phyloP scores from a whole-genome alignment of 2,329 filamentous ascomycete species.

The Claviceps sp. region DNA sequence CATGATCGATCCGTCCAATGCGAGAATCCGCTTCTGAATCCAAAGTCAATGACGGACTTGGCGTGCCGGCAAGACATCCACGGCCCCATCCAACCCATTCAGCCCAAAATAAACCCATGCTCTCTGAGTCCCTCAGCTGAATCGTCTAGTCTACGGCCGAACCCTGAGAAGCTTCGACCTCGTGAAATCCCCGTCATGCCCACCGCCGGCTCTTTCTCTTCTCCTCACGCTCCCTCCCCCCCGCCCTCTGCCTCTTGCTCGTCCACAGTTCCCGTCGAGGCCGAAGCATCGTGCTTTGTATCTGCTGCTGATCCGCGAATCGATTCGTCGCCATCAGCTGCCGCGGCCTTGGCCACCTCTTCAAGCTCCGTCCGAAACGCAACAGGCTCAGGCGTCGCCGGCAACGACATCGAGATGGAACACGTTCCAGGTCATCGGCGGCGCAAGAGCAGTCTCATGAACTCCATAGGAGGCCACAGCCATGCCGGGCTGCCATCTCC shows the following conservation, averaged over 20 bases:
- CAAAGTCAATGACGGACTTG: background rate
- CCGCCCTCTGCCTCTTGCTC: background rate
- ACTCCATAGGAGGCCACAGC: conserved; percentile 16
- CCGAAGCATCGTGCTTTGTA: background rate
- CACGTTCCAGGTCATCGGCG: conserved; percentile 40
- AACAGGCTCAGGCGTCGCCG: conserved; percentile 5
- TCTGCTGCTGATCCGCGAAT: background rate
- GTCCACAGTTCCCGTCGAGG: background rate
- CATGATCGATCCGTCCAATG: background rate
- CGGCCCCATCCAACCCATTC: background rate
- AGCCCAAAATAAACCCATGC: background rate
- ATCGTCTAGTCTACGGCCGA: background rate
- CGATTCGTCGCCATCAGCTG: conserved; percentile 1
- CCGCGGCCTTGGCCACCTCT: conserved; percentile 6
- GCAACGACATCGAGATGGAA: conserved; percentile 42
- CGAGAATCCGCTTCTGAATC: too few species aligned
- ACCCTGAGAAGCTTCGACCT: conserved; percentile 3
- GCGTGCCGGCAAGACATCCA: background rate
- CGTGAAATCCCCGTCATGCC: conserved; percentile 7
- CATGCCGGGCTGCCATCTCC: conserved; percentile 13
- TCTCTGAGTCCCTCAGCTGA: background rate
- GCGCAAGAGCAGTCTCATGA: conserved; percentile 41
- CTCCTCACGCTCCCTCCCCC: background rate
- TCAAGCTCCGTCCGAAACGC: conserved; percentile 8
- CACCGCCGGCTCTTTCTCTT: background rate